A percentile compares a stretch with the other conserved stretches of the same genome.
These are phyloP conservation scores for Rhodotorula glutinis DNA, from an alignment of 1,284 basidiomycete species.

Conservation along the genomic window DNA sequence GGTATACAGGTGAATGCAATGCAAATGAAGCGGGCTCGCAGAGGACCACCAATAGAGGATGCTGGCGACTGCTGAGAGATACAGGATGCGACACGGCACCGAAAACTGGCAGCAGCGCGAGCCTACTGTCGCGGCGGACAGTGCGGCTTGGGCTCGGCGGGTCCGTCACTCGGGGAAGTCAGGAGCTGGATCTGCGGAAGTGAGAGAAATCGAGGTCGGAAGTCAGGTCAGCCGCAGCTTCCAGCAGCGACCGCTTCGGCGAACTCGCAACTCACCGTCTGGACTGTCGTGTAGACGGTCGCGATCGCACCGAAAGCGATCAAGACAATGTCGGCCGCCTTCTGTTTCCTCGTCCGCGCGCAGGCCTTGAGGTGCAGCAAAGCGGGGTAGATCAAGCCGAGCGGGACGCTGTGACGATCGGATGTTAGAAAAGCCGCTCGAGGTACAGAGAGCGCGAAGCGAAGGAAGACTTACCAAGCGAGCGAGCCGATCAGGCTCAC, in stretches of 20 bases:
- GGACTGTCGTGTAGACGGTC: slow-evolving; percentile 76
- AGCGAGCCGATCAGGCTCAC: slow-evolving; percentile 85
- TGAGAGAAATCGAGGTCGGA: too few species aligned
- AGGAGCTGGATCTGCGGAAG: too few species aligned
- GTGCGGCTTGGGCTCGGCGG: background rate
- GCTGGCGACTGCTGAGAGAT: too few species aligned
- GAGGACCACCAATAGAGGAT: too few species aligned
- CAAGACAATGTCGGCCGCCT: slow-evolving; percentile 69
- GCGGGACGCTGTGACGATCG: slow-evolving; percentile 4
- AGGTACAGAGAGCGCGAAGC: background rate
- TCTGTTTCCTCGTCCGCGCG: slow-evolving; percentile 68
- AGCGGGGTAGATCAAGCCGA: slow-evolving; percentile 55
- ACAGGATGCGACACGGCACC: too few species aligned
- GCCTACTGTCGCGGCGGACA: background rate
- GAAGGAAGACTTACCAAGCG: slow-evolving; percentile 69
- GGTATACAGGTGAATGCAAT: too few species aligned
- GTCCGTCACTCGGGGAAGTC: too few species aligned
- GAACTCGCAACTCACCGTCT: slow-evolving; percentile 60
- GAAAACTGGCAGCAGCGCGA: too few species aligned
- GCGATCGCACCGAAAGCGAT: slow-evolving; percentile 78
- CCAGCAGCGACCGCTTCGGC: too few species aligned
- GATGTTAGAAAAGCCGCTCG: slow-evolving; percentile 42
- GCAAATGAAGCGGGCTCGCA: too few species aligned
- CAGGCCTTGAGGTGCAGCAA: slow-evolving; percentile 86
- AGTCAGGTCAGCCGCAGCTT: too few species aligned